Conservation (phyloP, 495 filamentous ascomycete genomes). For the Tuber borchii region DNA sequence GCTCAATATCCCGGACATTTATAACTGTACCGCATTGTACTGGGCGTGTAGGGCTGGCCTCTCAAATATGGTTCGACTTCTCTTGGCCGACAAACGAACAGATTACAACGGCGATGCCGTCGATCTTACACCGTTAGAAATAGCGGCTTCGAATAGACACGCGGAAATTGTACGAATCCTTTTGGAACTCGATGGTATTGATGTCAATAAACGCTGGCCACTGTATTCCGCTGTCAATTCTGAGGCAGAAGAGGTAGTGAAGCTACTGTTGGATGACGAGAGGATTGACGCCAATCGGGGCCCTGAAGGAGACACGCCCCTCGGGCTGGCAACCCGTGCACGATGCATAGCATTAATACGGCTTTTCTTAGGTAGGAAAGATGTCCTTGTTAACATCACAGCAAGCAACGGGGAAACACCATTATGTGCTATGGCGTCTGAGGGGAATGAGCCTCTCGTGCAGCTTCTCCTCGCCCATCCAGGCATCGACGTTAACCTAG, state of each 20-base stretch:
- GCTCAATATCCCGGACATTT: neutral
- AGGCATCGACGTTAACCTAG: neutral
- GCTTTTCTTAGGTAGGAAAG: neutral
- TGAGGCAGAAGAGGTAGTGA: neutral
- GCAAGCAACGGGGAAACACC: neutral
- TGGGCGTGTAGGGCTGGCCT: neutral
- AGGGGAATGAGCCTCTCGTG: neutral
- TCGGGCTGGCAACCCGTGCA: neutral
- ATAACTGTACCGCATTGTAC: neutral
- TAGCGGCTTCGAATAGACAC: neutral
- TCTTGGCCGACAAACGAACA: neutral
- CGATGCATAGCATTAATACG: neutral
- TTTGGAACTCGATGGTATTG: neutral
- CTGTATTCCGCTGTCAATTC: neutral
- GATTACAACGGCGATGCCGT: neutral
- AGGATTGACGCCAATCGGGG: neutral
- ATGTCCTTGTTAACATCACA: neutral
- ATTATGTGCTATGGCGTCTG: neutral
- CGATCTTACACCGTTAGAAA: neutral
- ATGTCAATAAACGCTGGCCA: neutral
- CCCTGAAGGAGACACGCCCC: neutral
- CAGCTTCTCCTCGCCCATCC: neutral
- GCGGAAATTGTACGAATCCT: neutral
- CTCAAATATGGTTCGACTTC: neutral
- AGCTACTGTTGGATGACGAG: neutral